Base-by-base conservation (phyloP, 345 rosid genomes). In the Noccaea bulbosa region DNA sequence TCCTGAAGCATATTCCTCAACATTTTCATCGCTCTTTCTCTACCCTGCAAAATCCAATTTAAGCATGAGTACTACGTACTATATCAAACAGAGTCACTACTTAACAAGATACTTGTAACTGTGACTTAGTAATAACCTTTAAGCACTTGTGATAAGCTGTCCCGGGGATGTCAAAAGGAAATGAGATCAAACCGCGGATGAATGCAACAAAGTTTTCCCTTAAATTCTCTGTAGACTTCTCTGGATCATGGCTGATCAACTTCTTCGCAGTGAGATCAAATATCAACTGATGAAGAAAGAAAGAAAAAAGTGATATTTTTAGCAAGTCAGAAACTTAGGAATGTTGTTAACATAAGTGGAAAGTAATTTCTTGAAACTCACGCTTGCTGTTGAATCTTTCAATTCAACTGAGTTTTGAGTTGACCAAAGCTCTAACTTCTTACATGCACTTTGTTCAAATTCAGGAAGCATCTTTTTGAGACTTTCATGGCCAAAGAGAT, bases 1-100 rank as follows among this genome's bases (percentile, higher is more conserved):
- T 91, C 90, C 22, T 84, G 80, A 69, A 91, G 88, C 85, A 89
- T 67, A 66, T 73, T 80, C 80, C 79, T 89, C 62, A 93, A 78
- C 91, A 87, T 84, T 71, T 75, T 85, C 96, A 91, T 91, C 68
- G 94, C 96, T 65, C 72, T 86, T 74, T 85, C 84, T 74, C 98
- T 85, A 53, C 98, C 98, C 98, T 93, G 86, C 59, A 67, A 82
- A 16, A 52, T 62, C n/a, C 40, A 40, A 38, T 15, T 8, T 17
- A 35, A 22, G 16, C 43, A 68, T 75, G 47, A 67, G 55, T 67
- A 57, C 24, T 53, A 34, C n/a, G n/a, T n/a, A n/a, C 40, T 14
- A 15, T 8, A 48, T 30, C 33, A 41, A 27, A 39, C 17, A 41
- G 57, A 46, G 52, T 10, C 22, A 49, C 12, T 11, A 10, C 2